These are phyloP conservation scores for Daldinia loculata DNA, from an alignment of 495 filamentous ascomycete genomes.

Conservation along the genomic window DNA sequence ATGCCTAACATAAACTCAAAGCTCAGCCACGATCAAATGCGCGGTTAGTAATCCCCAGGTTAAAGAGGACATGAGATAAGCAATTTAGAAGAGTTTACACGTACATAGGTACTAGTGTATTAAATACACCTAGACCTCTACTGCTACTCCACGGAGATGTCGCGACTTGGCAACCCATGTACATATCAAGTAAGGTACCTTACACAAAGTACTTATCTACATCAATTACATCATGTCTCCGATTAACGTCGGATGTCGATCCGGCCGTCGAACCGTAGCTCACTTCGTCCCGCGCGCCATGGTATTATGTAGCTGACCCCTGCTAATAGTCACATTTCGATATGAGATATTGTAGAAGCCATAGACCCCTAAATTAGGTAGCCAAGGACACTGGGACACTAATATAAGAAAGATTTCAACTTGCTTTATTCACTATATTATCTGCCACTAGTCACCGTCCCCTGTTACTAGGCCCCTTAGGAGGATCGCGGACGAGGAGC, in stretches of 20 bases:
- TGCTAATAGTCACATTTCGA: neutral
- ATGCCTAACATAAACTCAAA: neutral
- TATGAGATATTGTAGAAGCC: neutral
- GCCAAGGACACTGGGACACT: neutral
- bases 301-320: neutral
- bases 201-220: slow-evolving; percentile 1
- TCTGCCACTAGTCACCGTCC: slow-evolving; percentile 47
- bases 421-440: slow-evolving; percentile 39
- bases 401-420: slow-evolving; percentile 34
- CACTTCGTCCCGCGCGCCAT: slow-evolving; percentile 18
- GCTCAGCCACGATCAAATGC: slow-evolving; percentile 31
- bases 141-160: slow-evolving; percentile 14
- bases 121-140: slow-evolving; percentile 7
- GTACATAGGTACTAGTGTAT: neutral
- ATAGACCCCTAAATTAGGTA: neutral
- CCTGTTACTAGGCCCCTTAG: slow-evolving; percentile 58
- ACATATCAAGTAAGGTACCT: slow-evolving; percentile 17
- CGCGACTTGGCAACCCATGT: slow-evolving; percentile 4
- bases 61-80: too few species aligned
- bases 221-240: slow-evolving; percentile 17
- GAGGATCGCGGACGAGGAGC: slow-evolving; percentile 64
- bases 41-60: neutral
- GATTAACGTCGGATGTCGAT: neutral
- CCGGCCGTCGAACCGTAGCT: neutral
- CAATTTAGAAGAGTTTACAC: neutral